A percentile compares a stretch with the other conserved stretches of the same genome.
These are phyloP conservation scores for Leptographium lundbergii DNA, from an alignment of 2,329 filamentous ascomycete species.

Conservation along the genomic window DNA sequence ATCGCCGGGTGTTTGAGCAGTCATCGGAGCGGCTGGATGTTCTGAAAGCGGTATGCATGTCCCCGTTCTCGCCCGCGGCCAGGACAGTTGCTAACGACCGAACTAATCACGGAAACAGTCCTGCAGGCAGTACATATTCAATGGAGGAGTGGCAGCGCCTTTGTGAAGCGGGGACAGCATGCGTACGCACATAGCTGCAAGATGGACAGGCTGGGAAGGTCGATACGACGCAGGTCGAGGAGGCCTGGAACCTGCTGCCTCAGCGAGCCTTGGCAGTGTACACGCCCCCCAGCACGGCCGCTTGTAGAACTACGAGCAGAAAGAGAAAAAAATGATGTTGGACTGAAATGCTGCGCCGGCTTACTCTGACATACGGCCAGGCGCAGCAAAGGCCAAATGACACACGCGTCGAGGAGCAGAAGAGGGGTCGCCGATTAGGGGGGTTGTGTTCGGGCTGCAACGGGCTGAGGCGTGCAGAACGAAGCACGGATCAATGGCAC, in stretches of 20 bases:
- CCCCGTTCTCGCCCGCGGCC: neutral
- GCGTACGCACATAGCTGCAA: neutral
- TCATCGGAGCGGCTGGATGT: conserved; percentile 64
- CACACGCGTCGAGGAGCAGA: neutral
- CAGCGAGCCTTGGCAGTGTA: neutral
- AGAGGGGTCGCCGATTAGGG: neutral
- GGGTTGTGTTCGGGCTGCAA: conserved; percentile 3
- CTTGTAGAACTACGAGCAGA: too few relatives aligned
- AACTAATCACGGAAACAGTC: conserved; percentile 19
- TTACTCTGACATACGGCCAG: too few relatives aligned
- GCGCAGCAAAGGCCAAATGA: neutral
- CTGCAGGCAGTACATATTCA: conserved; percentile 40
- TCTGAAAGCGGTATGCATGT: conserved; percentile 43
- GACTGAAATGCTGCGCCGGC: too few relatives aligned
- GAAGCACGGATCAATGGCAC: neutral
- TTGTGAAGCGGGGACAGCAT: neutral
- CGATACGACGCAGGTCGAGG: neutral
- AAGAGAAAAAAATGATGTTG: too few relatives aligned
- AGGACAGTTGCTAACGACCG: conserved; percentile 7
- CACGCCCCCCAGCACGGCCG: too few relatives aligned
- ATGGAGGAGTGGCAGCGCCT: neutral
- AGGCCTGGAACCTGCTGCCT: too few relatives aligned
- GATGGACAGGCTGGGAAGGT: neutral
- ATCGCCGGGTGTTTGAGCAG: conserved; percentile 73
- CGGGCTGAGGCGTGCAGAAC: neutral